Conservation (phyloP, 1,139 yeast genomes). For the Pichia terricola region DNA sequence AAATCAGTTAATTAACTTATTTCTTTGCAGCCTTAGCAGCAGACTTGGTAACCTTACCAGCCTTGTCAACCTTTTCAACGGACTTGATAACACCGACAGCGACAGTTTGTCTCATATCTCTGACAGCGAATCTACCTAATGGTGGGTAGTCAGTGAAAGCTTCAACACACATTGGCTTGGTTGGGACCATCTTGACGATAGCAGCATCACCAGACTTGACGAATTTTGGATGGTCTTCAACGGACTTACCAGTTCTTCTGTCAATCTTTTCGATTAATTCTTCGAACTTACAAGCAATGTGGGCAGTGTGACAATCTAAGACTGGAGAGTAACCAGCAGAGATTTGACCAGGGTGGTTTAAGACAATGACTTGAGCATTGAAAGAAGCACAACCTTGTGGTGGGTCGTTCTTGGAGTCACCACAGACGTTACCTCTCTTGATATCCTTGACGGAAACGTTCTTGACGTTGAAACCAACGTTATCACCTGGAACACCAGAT, state of each 20-base stretch:
- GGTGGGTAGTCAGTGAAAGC: constrained; percentile 97
- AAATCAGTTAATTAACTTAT: constrained; percentile 35
- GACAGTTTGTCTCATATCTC: constrained; percentile 99
- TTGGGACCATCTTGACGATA: constrained; percentile 81
- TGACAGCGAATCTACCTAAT: constrained; percentile 98
- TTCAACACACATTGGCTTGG: constrained; percentile 98
- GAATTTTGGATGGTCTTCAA: constrained; percentile 78
- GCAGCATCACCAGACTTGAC: constrained; percentile 92
- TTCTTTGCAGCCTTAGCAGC: constrained; percentile 98
- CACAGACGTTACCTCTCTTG: constrained; percentile 93
- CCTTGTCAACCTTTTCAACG: constrained; percentile 87
- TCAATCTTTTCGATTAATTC: constrained; percentile 80
- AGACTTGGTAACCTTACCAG: constrained; percentile 99
- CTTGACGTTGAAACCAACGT: constrained; percentile 92
- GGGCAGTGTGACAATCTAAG: constrained; percentile 91
- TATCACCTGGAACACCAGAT: constrained; percentile 91
- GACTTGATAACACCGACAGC: constrained; percentile 99
- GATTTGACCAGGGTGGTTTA: constrained; percentile 93
- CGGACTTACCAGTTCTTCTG: constrained; percentile 87
- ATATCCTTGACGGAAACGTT: constrained; percentile 89
- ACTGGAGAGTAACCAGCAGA: constrained; percentile 92
- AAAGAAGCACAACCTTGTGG: constrained; percentile 75
- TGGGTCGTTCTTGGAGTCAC: constrained; percentile 94
- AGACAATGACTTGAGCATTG: constrained; percentile 83
- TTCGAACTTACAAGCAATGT: constrained; percentile 88